Conservation (phyloP, 2,329 filamentous ascomycete genomes). For the Penicillium corylophilum region DNA sequence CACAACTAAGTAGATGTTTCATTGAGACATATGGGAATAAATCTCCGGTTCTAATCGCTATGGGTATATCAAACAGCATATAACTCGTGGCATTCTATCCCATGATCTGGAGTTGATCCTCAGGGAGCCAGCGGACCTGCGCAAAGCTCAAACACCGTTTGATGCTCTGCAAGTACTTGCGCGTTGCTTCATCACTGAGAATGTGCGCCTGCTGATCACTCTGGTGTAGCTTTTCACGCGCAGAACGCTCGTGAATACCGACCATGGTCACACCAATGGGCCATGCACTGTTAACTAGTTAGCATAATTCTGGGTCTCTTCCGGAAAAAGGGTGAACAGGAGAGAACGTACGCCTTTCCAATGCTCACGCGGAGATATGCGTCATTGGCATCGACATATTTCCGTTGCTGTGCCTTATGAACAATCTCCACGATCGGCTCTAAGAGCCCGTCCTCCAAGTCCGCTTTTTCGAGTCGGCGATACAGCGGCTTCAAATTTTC, state of each 20-base stretch:
- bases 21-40: neutral
- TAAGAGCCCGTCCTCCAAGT: constrained; percentile 75
- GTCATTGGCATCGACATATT: constrained; percentile 95
- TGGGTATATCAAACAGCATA: constrained; percentile 13
- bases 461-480: constrained; percentile 78
- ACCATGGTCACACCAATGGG: constrained; percentile 99
- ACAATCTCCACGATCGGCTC: constrained; percentile 89
- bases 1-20: neutral
- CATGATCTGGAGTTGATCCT: constrained; percentile 92
- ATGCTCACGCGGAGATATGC: constrained; percentile 91
- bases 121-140: constrained; percentile 92
- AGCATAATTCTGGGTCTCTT: constrained; percentile 2
- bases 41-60: constrained; percentile 4
- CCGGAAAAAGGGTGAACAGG: neutral
- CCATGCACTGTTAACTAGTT: constrained; percentile 64
- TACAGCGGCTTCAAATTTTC: constrained; percentile 89
- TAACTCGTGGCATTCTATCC: constrained; percentile 54
- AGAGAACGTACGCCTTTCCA: constrained; percentile 67
- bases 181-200: constrained; percentile 92
- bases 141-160: constrained; percentile 96
- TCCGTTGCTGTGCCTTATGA: constrained; percentile 79
- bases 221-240: constrained; percentile 90
- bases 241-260: constrained; percentile 95
- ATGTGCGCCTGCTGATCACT: constrained; percentile 80
- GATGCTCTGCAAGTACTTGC: constrained; percentile 96